A percentile compares a stretch with the other conserved stretches of the same genome.
Evolutionary conservation across 305 asterid species (phyloP).

Genomic region (Fraxinus nigra): DNA sequence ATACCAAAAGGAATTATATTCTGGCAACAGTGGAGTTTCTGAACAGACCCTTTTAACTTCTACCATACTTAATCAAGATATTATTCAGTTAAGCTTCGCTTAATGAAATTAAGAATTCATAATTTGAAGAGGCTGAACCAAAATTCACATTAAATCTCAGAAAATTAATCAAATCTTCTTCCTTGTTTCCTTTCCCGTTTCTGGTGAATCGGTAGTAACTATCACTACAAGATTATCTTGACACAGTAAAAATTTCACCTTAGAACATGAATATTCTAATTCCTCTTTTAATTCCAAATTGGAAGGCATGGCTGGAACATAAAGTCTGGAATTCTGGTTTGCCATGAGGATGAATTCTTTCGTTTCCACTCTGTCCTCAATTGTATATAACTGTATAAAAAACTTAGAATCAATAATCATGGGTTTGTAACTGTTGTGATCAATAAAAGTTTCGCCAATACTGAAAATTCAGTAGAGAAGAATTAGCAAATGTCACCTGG

Average conservation of each 20-base stretch:
- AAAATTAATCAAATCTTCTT: neutral
- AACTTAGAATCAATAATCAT: neutral
- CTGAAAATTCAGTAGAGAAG: neutral
- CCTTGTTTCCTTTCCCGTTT: neutral
- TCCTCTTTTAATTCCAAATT: conserved; percentile 45
- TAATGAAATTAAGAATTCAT: neutral
- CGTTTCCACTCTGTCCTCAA: conserved; percentile 31
- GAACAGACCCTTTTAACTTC: neutral
- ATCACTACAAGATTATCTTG: neutral
- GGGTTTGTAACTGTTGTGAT: neutral
- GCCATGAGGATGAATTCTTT: conserved; percentile 42
- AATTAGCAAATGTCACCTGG: conserved; percentile 38
- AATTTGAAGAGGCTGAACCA: neutral
- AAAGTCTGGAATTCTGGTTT: conserved; percentile 48
- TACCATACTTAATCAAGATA: neutral
- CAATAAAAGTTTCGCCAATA: neutral
- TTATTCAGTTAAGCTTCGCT: neutral
- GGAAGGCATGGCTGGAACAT: conserved; percentile 43
- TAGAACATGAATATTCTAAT: conserved; percentile 44
- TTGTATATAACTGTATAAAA: conserved; percentile 47
- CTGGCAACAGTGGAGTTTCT: neutral
- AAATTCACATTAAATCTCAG: neutral
- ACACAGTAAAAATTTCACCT: conserved; percentile 39
- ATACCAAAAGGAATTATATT: neutral
- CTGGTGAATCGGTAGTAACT: neutral